Evolutionary conservation across 2,329 filamentous ascomycete genomes (phyloP).

Genomic region (Alternaria sp.): DNA sequence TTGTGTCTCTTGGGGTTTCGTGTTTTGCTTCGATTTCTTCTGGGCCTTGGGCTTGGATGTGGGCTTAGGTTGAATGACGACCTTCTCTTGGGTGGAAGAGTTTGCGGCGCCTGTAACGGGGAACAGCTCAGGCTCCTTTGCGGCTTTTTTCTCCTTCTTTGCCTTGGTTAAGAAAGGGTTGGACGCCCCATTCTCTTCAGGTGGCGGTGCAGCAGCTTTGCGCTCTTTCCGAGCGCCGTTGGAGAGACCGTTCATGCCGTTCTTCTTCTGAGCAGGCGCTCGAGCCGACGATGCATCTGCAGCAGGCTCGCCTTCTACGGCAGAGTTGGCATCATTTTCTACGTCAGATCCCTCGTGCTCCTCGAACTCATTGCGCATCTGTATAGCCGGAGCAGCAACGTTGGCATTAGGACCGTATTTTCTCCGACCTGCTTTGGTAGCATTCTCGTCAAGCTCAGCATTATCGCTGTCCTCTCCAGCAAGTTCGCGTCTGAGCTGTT

Average conservation of each 20-base stretch:
- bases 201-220: slow-evolving; percentile 7
- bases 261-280: slow-evolving; percentile 18
- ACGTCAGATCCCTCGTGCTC: slow-evolving; percentile 63
- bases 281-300: slow-evolving; percentile 21
- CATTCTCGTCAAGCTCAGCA: slow-evolving; percentile 62
- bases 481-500: slow-evolving; percentile 72
- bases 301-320: slow-evolving; percentile 30
- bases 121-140: slow-evolving; percentile 25
- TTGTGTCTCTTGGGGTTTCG: slow-evolving; percentile 21
- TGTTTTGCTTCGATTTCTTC: slow-evolving; percentile 24
- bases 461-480: slow-evolving; percentile 65
- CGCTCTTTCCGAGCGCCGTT: slow-evolving; percentile 25
- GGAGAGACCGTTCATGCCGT: slow-evolving; percentile 20
- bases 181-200: slow-evolving; percentile 16
- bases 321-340: slow-evolving; percentile 37
- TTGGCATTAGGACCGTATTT: slow-evolving; percentile 68
- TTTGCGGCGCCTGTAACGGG: slow-evolving; percentile 19
- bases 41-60: slow-evolving; percentile 29
- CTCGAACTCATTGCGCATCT: slow-evolving; percentile 66
- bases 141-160: slow-evolving; percentile 39
- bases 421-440: slow-evolving; percentile 72
- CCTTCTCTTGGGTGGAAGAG: slow-evolving; percentile 4
- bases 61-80: slow-evolving; percentile 25
- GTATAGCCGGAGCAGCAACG: slow-evolving; percentile 40
- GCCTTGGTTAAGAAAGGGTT: slow-evolving; percentile 49